Conservation (phyloP, 2,329 filamentous ascomycete species). For the Dactylellina sp. region DNA sequence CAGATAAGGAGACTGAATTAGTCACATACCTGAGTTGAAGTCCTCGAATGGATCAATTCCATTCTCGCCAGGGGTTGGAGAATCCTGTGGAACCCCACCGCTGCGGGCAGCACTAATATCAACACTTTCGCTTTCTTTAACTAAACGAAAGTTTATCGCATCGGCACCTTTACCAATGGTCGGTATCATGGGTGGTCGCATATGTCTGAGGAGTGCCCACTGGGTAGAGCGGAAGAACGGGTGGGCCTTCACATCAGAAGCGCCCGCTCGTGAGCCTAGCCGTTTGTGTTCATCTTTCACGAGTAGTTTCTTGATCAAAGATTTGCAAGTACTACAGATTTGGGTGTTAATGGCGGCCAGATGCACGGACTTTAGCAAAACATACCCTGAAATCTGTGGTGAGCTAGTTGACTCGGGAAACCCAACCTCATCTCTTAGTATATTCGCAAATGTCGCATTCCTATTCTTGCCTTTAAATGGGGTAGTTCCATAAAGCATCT, state of each 20-base stretch:
- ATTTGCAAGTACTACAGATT: constrained; percentile 84
- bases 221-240: constrained; percentile 96
- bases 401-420: constrained; percentile 89
- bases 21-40: constrained; percentile 74
- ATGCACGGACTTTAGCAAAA: constrained; percentile 58
- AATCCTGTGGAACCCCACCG: constrained; percentile 84
- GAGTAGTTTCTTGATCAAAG: constrained; percentile 91
- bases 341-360: constrained; percentile 24
- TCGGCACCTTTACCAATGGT: constrained; percentile 90
- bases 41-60: constrained; percentile 90
- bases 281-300: constrained; percentile 98
- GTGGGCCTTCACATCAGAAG: constrained; percentile 95
- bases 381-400: constrained; percentile 92
- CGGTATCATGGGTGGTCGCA: constrained; percentile 97
- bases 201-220: constrained; percentile 96
- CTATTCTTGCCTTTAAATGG: constrained; percentile 99
- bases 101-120: constrained; percentile 75
- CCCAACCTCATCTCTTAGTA: constrained; percentile 91
- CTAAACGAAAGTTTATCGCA: constrained; percentile 95
- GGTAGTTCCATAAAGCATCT: constrained; percentile 98
- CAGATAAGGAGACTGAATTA: background rate
- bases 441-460: constrained; percentile 98
- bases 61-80: constrained; percentile 86
- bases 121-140: constrained; percentile 96
- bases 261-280: constrained; percentile 90